Evolutionary conservation across 2,329 filamentous ascomycete species (phyloP).

Genomic region (Ophiostoma himal-ulmi): DNA sequence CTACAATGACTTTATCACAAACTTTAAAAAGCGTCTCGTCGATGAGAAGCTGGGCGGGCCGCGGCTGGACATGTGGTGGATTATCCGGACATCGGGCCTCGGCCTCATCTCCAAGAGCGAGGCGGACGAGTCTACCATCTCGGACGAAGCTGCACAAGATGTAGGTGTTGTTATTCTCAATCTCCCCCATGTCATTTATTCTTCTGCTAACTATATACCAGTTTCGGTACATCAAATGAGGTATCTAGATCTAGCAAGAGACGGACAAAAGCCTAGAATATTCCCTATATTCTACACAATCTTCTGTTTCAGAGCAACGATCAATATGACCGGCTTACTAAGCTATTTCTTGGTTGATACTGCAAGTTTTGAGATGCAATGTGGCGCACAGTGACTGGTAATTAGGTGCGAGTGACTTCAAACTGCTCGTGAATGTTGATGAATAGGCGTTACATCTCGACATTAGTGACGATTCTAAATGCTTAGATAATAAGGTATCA

Average conservation of each 20-base stretch:
- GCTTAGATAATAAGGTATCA: too few species aligned
- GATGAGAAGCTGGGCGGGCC: conserved; percentile 68
- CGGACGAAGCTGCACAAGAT: conserved; percentile 63
- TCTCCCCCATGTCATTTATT: background rate
- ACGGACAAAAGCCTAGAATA: too few species aligned
- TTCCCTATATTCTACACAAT: too few species aligned
- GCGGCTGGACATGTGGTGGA: conserved; percentile 75
- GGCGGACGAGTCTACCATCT: conserved; percentile 59
- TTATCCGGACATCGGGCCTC: conserved; percentile 59
- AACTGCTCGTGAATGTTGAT: too few species aligned
- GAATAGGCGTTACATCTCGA: too few species aligned
- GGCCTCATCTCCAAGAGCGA: conserved; percentile 65
- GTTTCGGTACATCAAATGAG: conserved; percentile 7
- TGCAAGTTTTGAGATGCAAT: too few species aligned
- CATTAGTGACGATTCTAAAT: too few species aligned
- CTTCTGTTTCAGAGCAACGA: too few species aligned
- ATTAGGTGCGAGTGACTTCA: too few species aligned
- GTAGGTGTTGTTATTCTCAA: conserved; percentile 31
- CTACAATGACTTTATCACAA: conserved; percentile 68
- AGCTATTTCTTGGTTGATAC: too few species aligned
- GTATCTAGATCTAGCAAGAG: background rate
- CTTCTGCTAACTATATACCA: background rate
- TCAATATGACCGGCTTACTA: too few species aligned
- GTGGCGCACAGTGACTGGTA: too few species aligned
- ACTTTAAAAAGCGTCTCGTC: conserved; percentile 67